Evolutionary conservation across 257 asterid genomes (phyloP).

Genomic region (Jasminum sambac): DNA sequence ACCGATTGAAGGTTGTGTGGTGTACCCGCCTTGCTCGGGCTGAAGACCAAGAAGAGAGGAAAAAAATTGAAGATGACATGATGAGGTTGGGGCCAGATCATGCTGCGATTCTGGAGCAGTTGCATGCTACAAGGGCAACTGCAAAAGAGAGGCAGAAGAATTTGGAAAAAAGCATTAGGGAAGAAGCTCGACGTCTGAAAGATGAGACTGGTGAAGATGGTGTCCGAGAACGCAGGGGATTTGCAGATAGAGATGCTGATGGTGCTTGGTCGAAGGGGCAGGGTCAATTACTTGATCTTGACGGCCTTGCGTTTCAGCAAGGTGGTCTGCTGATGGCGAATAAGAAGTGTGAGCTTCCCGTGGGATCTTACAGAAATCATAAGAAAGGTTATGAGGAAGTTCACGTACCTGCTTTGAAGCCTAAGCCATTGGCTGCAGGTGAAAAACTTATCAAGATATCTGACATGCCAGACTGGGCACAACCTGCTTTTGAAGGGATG

Average conservation of each 20-base stretch:
- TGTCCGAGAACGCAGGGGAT: neutral
- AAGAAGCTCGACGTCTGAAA: slow-evolving; percentile 20
- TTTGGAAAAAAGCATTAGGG: slow-evolving; percentile 22
- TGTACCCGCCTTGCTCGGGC: slow-evolving; percentile 2
- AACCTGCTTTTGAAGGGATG: slow-evolving; percentile 17
- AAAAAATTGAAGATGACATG: slow-evolving; percentile 1
- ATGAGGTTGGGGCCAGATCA: slow-evolving; percentile 19
- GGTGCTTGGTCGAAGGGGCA: slow-evolving; percentile 13
- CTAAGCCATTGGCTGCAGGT: slow-evolving; percentile 12
- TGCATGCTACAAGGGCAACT: slow-evolving; percentile 24
- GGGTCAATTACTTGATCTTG: slow-evolving; percentile 18
- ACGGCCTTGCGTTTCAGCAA: slow-evolving; percentile 13
- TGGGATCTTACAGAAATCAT: slow-evolving; percentile 20
- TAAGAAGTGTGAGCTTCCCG: slow-evolving; percentile 20
- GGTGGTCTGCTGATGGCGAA: slow-evolving; percentile 23
- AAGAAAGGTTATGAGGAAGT: slow-evolving; percentile 17
- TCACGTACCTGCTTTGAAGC: slow-evolving; percentile 21
- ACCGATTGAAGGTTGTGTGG: slow-evolving; percentile 19
- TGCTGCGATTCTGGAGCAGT: slow-evolving; percentile 20
- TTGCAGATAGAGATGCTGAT: slow-evolving; percentile 12
- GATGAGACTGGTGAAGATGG: slow-evolving; percentile 18
- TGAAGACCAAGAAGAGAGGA: slow-evolving; percentile 8
- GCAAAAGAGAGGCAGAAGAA: slow-evolving; percentile 21
- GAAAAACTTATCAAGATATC: slow-evolving; percentile 15
- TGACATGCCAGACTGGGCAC: slow-evolving; percentile 8